Conservation (phyloP, 768 basidiomycete species). For the Termitomyces sp. region DNA sequence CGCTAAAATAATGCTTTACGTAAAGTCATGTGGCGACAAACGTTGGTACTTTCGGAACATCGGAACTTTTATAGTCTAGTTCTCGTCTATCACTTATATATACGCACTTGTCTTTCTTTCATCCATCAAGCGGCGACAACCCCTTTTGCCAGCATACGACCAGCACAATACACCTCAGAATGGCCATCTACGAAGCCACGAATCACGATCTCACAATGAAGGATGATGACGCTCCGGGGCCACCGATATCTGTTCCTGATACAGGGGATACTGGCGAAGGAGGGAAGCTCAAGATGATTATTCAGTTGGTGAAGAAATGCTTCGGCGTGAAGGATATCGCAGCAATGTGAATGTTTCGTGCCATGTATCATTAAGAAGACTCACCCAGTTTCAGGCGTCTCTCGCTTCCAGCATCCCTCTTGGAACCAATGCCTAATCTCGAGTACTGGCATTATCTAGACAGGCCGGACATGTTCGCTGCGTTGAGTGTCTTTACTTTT, state of each 20-base stretch:
- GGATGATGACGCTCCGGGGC: slow-evolving; percentile 49
- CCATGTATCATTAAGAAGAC: neutral
- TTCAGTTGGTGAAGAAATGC: slow-evolving; percentile 86
- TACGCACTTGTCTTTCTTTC: slow-evolving; percentile 6
- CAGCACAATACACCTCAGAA: slow-evolving; percentile 5
- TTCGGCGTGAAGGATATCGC: slow-evolving; percentile 95
- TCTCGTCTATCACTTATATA: slow-evolving; percentile 8
- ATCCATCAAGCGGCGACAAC: neutral
- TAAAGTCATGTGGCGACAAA: neutral
- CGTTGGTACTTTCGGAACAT: slow-evolving; percentile 2
- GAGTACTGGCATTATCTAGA: slow-evolving; percentile 97
- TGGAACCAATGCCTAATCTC: slow-evolving; percentile 93
- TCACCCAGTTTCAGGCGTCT: slow-evolving; percentile 57
- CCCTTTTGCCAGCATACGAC: neutral
- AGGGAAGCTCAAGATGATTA: slow-evolving; percentile 90
- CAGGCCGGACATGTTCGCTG: slow-evolving; percentile 85
- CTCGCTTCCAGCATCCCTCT: slow-evolving; percentile 86
- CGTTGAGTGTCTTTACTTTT: slow-evolving; percentile 49
- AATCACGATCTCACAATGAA: slow-evolving; percentile 5
- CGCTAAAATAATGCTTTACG: neutral
- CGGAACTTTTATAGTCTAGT: slow-evolving; percentile 5
- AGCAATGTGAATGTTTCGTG: slow-evolving; percentile 62
- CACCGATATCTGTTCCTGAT: slow-evolving; percentile 67
- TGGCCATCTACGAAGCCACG: slow-evolving; percentile 12
- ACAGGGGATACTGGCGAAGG: slow-evolving; percentile 73